These are phyloP conservation scores for Trifolium subterraneum DNA, from an alignment of 306 rosid genomes.

Conservation along the genomic window DNA sequence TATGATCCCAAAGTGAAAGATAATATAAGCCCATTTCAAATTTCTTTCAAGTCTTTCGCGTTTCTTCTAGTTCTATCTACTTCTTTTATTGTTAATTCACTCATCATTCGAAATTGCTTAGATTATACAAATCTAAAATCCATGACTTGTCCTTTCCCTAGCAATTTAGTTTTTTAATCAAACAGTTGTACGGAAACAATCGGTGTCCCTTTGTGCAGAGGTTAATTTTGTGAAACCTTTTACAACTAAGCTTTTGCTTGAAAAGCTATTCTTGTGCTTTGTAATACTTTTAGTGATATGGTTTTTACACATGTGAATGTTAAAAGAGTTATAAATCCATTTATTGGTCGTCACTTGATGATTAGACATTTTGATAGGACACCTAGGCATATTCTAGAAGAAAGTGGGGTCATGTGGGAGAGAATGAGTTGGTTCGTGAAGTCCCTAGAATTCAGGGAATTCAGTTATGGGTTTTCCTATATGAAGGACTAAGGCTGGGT, in stretches of 20 bases:
- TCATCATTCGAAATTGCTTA: not conserved
- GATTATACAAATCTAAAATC: not conserved
- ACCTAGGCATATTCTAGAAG: too few relatives aligned
- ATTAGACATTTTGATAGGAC: not conserved
- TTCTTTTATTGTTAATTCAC: not conserved
- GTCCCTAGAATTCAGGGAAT: too few relatives aligned
- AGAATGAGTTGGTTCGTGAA: too few relatives aligned
- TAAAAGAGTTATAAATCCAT: constrained; percentile 14
- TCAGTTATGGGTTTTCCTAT: too few relatives aligned
- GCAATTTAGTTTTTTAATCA: not conserved
- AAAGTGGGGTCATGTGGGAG: too few relatives aligned
- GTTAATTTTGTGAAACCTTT: not conserved
- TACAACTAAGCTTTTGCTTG: not conserved
- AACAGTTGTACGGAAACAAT: not conserved
- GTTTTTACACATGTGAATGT: constrained; percentile 3
- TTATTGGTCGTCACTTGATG: constrained; percentile 4
- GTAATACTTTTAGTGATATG: not conserved
- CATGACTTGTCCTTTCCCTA: not conserved
- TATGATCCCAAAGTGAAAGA: not conserved
- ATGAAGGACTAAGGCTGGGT: not conserved
- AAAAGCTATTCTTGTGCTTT: not conserved
- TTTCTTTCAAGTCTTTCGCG: not conserved
- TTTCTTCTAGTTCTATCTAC: not conserved
- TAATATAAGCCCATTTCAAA: not conserved
- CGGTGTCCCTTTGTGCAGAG: not conserved